A percentile compares a stretch with the other conserved stretches of the same genome.
Conservation (phyloP, 257 asterid genomes). For the Solanum lycopersicoides region DNA sequence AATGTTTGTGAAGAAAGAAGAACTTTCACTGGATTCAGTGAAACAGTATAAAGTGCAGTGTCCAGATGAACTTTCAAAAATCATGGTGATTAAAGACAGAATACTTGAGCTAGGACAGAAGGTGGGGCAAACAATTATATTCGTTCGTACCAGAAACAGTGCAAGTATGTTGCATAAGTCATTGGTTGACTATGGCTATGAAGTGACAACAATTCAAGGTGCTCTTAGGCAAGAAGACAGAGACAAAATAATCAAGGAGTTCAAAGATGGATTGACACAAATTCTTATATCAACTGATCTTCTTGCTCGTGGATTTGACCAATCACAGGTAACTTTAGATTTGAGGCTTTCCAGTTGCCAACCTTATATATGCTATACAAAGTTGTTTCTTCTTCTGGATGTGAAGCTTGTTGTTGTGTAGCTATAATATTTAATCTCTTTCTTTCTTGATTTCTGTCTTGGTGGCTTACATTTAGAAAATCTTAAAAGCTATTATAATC, state of each 20-base stretch:
- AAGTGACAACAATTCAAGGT: slow-evolving; percentile 93
- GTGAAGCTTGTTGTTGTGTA: neutral
- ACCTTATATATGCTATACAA: neutral
- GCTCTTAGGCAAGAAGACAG: slow-evolving; percentile 55
- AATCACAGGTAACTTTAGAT: slow-evolving; percentile 45
- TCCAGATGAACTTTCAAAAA: slow-evolving; percentile 80
- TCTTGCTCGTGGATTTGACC: slow-evolving; percentile 95
- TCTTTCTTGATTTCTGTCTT: neutral
- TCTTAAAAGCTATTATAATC: neutral
- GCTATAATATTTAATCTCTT: neutral
- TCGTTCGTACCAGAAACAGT: slow-evolving; percentile 46
- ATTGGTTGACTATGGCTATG: slow-evolving; percentile 52
- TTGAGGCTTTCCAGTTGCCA: neutral
- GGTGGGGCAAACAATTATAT: slow-evolving; percentile 86
- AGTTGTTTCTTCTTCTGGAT: neutral
- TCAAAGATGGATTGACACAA: slow-evolving; percentile 76
- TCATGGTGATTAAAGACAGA: slow-evolving; percentile 61
- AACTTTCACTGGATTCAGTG: slow-evolving; percentile 31
- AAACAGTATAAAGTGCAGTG: slow-evolving; percentile 67
- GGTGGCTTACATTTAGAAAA: neutral
- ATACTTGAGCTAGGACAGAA: slow-evolving; percentile 78
- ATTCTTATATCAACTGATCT: slow-evolving; percentile 89
- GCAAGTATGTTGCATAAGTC: slow-evolving; percentile 46
- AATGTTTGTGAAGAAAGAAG: slow-evolving; percentile 55
- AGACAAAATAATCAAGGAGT: slow-evolving; percentile 72